Evolutionary conservation across 768 basidiomycete species (phyloP).

Genomic region (Lactarius akahatsu): DNA sequence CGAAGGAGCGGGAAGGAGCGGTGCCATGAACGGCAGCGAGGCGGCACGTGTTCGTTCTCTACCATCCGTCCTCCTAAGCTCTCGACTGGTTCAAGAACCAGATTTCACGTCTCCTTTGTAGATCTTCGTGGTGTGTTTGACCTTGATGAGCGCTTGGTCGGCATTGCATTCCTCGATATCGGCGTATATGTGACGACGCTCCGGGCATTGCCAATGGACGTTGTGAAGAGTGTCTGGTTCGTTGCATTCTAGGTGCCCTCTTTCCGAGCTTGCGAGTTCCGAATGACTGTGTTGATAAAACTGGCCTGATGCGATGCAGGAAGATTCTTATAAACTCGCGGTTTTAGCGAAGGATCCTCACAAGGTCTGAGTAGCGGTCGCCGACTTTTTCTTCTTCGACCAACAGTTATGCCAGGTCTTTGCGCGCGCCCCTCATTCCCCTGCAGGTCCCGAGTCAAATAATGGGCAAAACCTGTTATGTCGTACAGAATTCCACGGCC

Average conservation of each 20-base stretch:
- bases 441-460: slow-evolving; percentile 80
- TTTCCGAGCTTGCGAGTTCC: not conserved
- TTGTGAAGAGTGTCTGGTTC: slow-evolving; percentile 87
- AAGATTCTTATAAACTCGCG: slow-evolving; percentile 95
- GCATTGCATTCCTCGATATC: slow-evolving; percentile 94
- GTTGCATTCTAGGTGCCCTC: slow-evolving; percentile 86
- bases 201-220: slow-evolving; percentile 83
- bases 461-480: slow-evolving; percentile 76
- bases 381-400: slow-evolving; percentile 88
- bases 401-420: slow-evolving; percentile 43
- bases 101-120: slow-evolving; percentile 35
- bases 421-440: slow-evolving; percentile 3
- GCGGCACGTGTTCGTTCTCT: too few relatives aligned
- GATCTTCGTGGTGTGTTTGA: slow-evolving; percentile 96
- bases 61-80: too few relatives aligned
- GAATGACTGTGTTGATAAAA: not conserved
- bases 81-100: too few relatives aligned
- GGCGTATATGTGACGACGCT: slow-evolving; percentile 91
- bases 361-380: slow-evolving; percentile 57
- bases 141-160: slow-evolving; percentile 90
- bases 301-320: slow-evolving; percentile 51
- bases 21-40: too few relatives aligned
- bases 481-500: slow-evolving; percentile 76
- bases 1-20: too few relatives aligned
- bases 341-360: slow-evolving; percentile 79